Percentiles rank a stretch among this genome's conserved stretches.
Conservation (phyloP, 345 rosid genomes). For the Pelargonium nanum region DNA sequence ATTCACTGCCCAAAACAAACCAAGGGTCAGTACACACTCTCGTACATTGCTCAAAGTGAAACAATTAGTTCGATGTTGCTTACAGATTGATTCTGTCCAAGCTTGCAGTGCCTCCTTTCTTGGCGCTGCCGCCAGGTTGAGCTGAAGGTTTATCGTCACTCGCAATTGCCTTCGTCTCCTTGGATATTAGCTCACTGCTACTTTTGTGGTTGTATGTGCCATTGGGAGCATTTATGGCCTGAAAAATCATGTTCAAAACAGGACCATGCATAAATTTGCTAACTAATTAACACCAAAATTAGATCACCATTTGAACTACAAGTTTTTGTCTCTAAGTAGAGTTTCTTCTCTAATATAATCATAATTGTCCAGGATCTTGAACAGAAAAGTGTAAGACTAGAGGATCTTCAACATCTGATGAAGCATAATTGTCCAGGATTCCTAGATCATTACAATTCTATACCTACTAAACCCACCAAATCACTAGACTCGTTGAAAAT, state of each 20-base stretch:
- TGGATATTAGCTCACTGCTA: constrained; percentile 12
- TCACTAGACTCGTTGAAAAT: too few relatives aligned
- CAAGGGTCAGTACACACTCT: neutral
- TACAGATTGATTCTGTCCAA: constrained; percentile 69
- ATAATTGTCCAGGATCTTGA: too few relatives aligned
- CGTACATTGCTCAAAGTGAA: neutral
- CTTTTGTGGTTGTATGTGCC: constrained; percentile 2
- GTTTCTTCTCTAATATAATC: too few relatives aligned
- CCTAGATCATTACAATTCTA: too few relatives aligned
- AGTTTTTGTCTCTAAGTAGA: too few relatives aligned
- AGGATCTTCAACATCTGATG: too few relatives aligned
- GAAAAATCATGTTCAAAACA: constrained; percentile 10
- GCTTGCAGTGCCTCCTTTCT: constrained; percentile 33
- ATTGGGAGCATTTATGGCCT: constrained; percentile 29
- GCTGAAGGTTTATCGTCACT: constrained; percentile 18
- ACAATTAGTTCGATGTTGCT: constrained; percentile 13
- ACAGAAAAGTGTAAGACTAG: too few relatives aligned
- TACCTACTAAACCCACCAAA: too few relatives aligned
- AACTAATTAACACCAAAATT: neutral
- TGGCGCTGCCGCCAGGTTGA: constrained; percentile 17
- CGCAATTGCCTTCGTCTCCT: constrained; percentile 6
- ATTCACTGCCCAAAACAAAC: constrained; percentile 40
- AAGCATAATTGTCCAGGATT: too few relatives aligned
- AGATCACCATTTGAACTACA: neutral
- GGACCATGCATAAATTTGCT: too few relatives aligned